Conservation (phyloP, 495 filamentous ascomycete species). For the Daldinia bambusicola region DNA sequence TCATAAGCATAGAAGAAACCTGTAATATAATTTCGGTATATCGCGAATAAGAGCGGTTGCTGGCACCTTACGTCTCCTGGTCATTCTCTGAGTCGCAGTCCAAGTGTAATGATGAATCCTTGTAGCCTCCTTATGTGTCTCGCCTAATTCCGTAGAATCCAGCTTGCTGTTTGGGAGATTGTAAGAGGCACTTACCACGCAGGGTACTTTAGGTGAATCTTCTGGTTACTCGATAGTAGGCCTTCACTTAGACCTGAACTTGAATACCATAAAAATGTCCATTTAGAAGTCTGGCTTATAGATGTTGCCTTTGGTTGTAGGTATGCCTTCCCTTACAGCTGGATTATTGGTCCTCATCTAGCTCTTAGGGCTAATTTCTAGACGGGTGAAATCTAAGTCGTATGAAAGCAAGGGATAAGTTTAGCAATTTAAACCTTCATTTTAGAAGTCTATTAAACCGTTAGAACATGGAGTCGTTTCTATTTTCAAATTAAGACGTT, state of each 20-base stretch:
- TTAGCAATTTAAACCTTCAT: neutral
- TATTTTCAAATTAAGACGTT: neutral
- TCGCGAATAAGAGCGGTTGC: slow-evolving; percentile 22
- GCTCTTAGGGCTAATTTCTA: no score
- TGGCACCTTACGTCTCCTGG: neutral
- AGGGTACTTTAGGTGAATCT: neutral
- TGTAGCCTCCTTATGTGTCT: neutral
- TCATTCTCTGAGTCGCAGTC: neutral
- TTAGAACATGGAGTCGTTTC: neutral
- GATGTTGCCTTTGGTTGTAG: no score
- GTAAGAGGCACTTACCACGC: neutral
- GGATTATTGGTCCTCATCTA: no score
- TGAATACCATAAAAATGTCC: no score
- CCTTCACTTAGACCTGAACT: no score
- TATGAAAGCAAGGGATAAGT: no score
- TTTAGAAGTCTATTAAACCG: neutral
- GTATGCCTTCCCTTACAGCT: no score
- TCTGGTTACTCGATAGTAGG: neutral
- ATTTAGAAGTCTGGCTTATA: no score
- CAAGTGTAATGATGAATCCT: neutral
- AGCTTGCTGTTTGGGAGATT: neutral
- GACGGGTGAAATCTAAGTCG: no score
- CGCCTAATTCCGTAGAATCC: neutral
- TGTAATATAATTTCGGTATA: slow-evolving; percentile 40
- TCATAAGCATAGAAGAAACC: slow-evolving; percentile 35